Evolutionary conservation across 1,284 basidiomycete genomes (phyloP).

Genomic region (Ceratobasidium sp.): DNA sequence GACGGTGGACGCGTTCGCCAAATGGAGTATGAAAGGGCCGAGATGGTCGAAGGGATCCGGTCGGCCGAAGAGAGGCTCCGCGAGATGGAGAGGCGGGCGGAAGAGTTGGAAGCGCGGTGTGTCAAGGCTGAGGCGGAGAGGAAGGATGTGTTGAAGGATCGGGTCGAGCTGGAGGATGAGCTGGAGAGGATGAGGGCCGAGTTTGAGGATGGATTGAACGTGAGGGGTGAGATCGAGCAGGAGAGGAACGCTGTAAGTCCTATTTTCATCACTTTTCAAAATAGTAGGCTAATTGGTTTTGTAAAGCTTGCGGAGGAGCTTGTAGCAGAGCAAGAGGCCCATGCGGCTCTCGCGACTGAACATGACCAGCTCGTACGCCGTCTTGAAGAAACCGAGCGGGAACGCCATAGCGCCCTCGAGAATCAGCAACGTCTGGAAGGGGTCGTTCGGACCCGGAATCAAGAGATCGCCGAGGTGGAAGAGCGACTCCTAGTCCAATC

Average conservation of each 20-base stretch:
- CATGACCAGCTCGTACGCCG: slow-evolving; percentile 16
- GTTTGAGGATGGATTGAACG: slow-evolving; percentile 28
- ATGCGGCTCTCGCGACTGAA: background rate
- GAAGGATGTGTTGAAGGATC: slow-evolving; percentile 22
- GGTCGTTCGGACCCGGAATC: slow-evolving; percentile 32
- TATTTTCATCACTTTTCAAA: background rate
- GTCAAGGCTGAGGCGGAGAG: slow-evolving; percentile 21
- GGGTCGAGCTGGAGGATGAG: slow-evolving; percentile 41
- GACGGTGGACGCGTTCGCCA: background rate
- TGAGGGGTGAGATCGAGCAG: slow-evolving; percentile 20
- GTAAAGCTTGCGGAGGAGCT: slow-evolving; percentile 27
- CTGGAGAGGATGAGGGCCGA: slow-evolving; percentile 36
- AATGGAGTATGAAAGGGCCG: slow-evolving; percentile 14
- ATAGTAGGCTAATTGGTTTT: background rate
- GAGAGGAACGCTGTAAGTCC: slow-evolving; percentile 28
- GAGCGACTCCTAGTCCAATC: slow-evolving; percentile 25
- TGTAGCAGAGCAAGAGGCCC: slow-evolving; percentile 21
- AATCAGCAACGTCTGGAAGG: slow-evolving; percentile 38
- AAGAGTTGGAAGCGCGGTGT: slow-evolving; percentile 25
- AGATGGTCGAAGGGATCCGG: slow-evolving; percentile 24
- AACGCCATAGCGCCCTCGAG: slow-evolving; percentile 22
- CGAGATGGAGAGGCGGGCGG: slow-evolving; percentile 25
- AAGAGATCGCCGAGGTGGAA: slow-evolving; percentile 36
- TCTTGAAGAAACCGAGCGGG: slow-evolving; percentile 23
- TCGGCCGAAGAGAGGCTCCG: slow-evolving; percentile 13